A percentile compares a stretch with the other conserved stretches of the same genome.
Evolutionary conservation across 768 basidiomycete genomes (phyloP).

Genomic region (Mrakia frigida): DNA sequence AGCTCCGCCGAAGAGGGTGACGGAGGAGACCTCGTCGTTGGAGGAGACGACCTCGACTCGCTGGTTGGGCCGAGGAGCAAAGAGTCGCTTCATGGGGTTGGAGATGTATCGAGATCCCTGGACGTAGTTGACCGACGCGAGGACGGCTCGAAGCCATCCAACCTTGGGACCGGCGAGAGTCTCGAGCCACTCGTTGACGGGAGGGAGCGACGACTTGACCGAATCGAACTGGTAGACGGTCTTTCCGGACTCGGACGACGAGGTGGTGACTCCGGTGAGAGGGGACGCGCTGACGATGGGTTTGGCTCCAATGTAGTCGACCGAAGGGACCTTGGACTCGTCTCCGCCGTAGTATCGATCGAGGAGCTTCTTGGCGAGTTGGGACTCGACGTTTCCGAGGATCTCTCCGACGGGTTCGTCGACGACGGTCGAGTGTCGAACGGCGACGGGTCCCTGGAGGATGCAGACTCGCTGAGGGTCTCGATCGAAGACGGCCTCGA

Average conservation of each 20-base stretch:
- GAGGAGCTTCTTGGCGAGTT: constrained; percentile 71
- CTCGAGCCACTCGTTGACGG: constrained; percentile 70
- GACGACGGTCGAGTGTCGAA: constrained; percentile 75
- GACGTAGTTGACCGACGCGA: constrained; percentile 74
- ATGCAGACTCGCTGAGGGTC: constrained; percentile 98
- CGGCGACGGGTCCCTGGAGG: constrained; percentile 93
- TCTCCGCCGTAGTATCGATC: constrained; percentile 73
- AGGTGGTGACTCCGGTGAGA: constrained; percentile 49
- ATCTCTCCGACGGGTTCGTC: constrained; percentile 92
- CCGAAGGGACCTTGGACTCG: constrained; percentile 62
- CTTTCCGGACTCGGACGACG: constrained; percentile 50
- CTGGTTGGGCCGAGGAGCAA: constrained; percentile 74
- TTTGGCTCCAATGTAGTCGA: constrained; percentile 74
- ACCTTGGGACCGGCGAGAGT: constrained; percentile 73
- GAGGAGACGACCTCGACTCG: constrained; percentile 59
- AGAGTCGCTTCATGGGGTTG: constrained; percentile 81
- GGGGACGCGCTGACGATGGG: constrained; percentile 45
- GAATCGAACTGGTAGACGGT: constrained; percentile 47
- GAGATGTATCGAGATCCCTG: constrained; percentile 80
- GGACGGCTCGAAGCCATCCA: constrained; percentile 78
- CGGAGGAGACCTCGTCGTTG: constrained; percentile 52
- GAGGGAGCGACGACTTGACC: constrained; percentile 49
- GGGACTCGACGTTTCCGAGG: constrained; percentile 75
- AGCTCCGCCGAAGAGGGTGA: constrained; percentile 69
- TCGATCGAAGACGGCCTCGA: constrained; percentile 97